A percentile compares a stretch with the other conserved stretches of the same genome.
Evolutionary conservation across 2,329 filamentous ascomycete species (phyloP).

Genomic region (Capronia epimyces): DNA sequence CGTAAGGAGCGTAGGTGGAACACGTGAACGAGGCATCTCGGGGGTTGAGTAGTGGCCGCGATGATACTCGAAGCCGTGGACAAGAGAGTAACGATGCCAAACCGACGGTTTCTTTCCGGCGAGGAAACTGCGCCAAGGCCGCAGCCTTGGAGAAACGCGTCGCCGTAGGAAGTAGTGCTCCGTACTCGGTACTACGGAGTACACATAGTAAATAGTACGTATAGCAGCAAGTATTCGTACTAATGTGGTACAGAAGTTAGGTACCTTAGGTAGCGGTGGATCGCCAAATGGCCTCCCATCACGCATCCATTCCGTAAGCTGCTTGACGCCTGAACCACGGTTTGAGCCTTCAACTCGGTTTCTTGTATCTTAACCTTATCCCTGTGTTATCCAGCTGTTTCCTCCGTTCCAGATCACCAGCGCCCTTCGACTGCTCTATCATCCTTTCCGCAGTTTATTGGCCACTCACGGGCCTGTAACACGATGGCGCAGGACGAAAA

Average conservation of each 20-base stretch:
- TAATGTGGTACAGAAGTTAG: too few species aligned
- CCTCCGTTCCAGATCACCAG: not conserved
- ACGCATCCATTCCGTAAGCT: slow-evolving; percentile 22
- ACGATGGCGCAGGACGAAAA: slow-evolving; percentile 92
- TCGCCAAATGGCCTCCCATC: not conserved
- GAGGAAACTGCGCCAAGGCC: not conserved
- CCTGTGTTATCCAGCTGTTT: not conserved
- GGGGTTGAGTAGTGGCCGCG: too few species aligned
- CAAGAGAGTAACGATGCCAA: too few species aligned
- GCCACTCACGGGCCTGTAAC: slow-evolving; percentile 14
- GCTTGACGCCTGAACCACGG: slow-evolving; percentile 18
- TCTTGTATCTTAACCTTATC: not conserved
- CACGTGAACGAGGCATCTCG: slow-evolving; percentile 22
- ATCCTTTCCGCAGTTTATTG: slow-evolving; percentile 7
- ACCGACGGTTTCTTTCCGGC: too few species aligned
- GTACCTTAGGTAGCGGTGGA: too few species aligned
- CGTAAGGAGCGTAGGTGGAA: slow-evolving; percentile 18
- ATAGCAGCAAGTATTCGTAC: too few species aligned
- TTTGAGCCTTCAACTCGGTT: not conserved
- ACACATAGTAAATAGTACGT: too few species aligned
- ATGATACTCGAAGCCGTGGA: too few species aligned
- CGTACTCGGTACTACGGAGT: too few species aligned
- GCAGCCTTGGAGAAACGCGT: not conserved
- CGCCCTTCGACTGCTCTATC: not conserved
- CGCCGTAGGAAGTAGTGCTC: too few species aligned